phyloP scores from a whole-genome alignment of 2,329 filamentous ascomycete species.

The Penicillium rolfsii region DNA sequence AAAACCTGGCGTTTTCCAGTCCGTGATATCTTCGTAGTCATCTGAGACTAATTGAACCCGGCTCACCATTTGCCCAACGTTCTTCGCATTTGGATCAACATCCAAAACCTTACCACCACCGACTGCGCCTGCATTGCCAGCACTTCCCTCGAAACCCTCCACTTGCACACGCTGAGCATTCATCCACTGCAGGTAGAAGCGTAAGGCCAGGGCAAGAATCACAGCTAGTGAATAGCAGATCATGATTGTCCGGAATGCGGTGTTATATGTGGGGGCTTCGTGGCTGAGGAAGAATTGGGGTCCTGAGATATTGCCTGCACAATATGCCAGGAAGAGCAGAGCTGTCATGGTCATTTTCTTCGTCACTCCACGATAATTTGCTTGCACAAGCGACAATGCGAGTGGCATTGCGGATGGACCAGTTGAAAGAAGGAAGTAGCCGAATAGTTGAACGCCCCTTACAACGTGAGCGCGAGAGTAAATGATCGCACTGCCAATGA shows the following conservation, averaged over 20 bases:
- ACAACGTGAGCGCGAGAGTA: constrained; percentile 49
- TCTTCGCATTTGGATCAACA: constrained; percentile 44
- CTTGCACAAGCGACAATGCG: constrained; percentile 58
- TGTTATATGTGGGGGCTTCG: constrained; percentile 58
- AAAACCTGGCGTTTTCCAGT: constrained; percentile 63
- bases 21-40: constrained; percentile 62
- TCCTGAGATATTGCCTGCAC: constrained; percentile 59
- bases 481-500: constrained; percentile 59
- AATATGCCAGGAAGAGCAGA: constrained; percentile 60
- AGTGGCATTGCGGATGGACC: constrained; percentile 60
- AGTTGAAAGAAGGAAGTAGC: constrained; percentile 61
- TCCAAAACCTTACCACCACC: constrained; percentile 50
- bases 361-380: constrained; percentile 61
- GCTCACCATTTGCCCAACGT: constrained; percentile 36
- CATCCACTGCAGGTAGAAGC: constrained; percentile 53
- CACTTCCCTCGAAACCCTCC: constrained; percentile 39
- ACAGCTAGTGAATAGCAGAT: constrained; percentile 60
- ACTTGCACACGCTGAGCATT: constrained; percentile 50
- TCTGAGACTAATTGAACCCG: constrained; percentile 46
- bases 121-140: constrained; percentile 41
- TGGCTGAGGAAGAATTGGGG: constrained; percentile 58
- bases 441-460: constrained; percentile 55
- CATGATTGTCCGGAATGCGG: constrained; percentile 60
- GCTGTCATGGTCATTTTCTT: constrained; percentile 65
- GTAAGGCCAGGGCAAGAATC: constrained; percentile 48